A percentile compares a stretch with the other conserved stretches of the same genome.
These are phyloP conservation scores for Sphaerobolus stellatus DNA, from an alignment of 1,284 basidiomycete species.

Conservation along the genomic window DNA sequence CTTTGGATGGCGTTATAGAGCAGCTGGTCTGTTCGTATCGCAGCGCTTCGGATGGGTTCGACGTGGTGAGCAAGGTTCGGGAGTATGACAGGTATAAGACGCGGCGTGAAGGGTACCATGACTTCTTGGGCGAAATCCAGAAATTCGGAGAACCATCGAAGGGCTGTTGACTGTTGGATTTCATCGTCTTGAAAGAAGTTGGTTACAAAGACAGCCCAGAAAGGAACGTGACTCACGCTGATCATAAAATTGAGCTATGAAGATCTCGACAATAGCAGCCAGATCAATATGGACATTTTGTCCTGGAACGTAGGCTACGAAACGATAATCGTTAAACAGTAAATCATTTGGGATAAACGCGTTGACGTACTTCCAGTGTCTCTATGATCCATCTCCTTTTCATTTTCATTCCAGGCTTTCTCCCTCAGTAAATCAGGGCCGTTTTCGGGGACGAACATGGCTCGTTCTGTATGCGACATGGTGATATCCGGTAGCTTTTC, in stretches of 20 bases:
- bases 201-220: background rate
- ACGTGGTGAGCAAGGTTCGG: slow-evolving; percentile 94
- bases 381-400: slow-evolving; percentile 52
- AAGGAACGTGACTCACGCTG: slow-evolving; percentile 63
- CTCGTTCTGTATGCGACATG: slow-evolving; percentile 40
- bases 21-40: slow-evolving; percentile 83
- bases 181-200: slow-evolving; percentile 65
- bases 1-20: slow-evolving; percentile 85
- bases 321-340: slow-evolving; percentile 27
- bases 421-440: slow-evolving; percentile 34
- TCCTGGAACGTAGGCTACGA: slow-evolving; percentile 83
- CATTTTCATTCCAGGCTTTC: slow-evolving; percentile 13
- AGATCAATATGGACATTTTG: slow-evolving; percentile 93
- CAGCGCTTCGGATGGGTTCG: slow-evolving; percentile 84
- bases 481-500: slow-evolving; percentile 51
- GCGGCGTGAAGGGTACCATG: slow-evolving; percentile 92
- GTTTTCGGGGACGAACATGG: slow-evolving; percentile 30
- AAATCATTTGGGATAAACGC: background rate
- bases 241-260: slow-evolving; percentile 85
- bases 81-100: slow-evolving; percentile 88
- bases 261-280: slow-evolving; percentile 88
- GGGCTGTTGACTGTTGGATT: slow-evolving; percentile 83
- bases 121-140: slow-evolving; percentile 86
- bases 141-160: slow-evolving; percentile 93
- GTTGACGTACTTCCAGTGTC: slow-evolving; percentile 64